Evolutionary conservation across 768 basidiomycete species (phyloP).

Genomic region (Suillus paluster): DNA sequence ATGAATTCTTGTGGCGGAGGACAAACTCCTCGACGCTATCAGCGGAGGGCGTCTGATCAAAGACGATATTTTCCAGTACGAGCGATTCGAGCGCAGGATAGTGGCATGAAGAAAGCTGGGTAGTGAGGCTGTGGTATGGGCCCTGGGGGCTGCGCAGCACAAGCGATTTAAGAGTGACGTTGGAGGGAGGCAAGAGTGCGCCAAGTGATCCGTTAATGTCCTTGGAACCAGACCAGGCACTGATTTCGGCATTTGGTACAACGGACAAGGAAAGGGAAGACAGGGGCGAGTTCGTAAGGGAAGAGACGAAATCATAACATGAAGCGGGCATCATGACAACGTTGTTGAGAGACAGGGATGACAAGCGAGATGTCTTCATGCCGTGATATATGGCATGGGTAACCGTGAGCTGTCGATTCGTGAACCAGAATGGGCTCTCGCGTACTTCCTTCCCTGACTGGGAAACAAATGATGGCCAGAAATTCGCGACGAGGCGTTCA

Average conservation of each 20-base stretch:
- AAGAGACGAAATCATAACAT: slow-evolving; percentile 32
- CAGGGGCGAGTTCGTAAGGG: slow-evolving; percentile 29
- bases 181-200: slow-evolving; percentile 28
- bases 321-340: slow-evolving; percentile 26
- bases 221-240: slow-evolving; percentile 36
- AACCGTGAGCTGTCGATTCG: slow-evolving; percentile 30
- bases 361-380: slow-evolving; percentile 22
- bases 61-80: slow-evolving; percentile 34
- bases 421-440: slow-evolving; percentile 37
- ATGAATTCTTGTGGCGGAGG: slow-evolving; percentile 31
- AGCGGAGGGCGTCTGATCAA: slow-evolving; percentile 23
- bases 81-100: slow-evolving; percentile 33
- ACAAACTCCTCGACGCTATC: slow-evolving; percentile 36
- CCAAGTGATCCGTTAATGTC: slow-evolving; percentile 28
- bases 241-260: slow-evolving; percentile 35
- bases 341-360: slow-evolving; percentile 31
- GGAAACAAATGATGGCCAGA: slow-evolving; percentile 36
- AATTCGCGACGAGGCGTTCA: slow-evolving; percentile 27
- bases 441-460: slow-evolving; percentile 24
- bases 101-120: slow-evolving; percentile 21
- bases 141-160: slow-evolving; percentile 32
- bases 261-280: slow-evolving; percentile 35
- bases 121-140: slow-evolving; percentile 31
- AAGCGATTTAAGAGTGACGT: slow-evolving; percentile 24
- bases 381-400: slow-evolving; percentile 29